Percentiles rank a stretch among this genome's conserved stretches.
Evolutionary conservation across 495 filamentous ascomycete genomes (phyloP).

Genomic region (Barbatosphaeria neglecta): DNA sequence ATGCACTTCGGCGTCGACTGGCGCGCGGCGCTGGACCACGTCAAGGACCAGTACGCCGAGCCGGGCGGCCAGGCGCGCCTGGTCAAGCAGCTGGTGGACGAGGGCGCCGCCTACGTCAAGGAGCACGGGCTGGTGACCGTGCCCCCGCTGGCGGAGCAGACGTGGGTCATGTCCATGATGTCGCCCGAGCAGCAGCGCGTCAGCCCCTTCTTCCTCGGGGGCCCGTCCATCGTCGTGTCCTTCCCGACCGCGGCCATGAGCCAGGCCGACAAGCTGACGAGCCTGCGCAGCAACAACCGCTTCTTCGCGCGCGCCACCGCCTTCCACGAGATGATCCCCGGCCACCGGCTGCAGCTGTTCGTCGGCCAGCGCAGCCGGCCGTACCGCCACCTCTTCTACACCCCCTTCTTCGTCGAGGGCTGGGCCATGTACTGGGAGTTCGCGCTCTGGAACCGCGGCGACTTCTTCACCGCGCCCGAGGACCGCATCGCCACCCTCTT

Average conservation of each 20-base stretch:
- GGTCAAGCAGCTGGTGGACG: slow-evolving; percentile 26
- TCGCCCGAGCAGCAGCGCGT: slow-evolving; percentile 32
- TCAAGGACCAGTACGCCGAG: slow-evolving; percentile 38
- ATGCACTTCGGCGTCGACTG: slow-evolving; percentile 22
- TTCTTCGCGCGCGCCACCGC: slow-evolving; percentile 40
- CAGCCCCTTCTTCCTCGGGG: slow-evolving; percentile 44
- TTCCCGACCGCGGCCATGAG: slow-evolving; percentile 38
- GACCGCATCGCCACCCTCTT: slow-evolving; percentile 39
- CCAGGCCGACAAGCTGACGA: slow-evolving; percentile 39
- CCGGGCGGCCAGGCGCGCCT: slow-evolving; percentile 35
- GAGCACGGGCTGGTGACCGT: slow-evolving; percentile 39
- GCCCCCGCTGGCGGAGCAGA: slow-evolving; percentile 34
- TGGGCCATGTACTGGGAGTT: slow-evolving; percentile 47
- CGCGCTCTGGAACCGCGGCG: slow-evolving; percentile 27
- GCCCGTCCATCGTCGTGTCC: slow-evolving; percentile 32
- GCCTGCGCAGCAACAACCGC: slow-evolving; percentile 40
- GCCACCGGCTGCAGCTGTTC: slow-evolving; percentile 39
- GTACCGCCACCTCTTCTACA: slow-evolving; percentile 36
- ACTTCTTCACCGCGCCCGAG: slow-evolving; percentile 30
- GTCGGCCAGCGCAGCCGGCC: slow-evolving; percentile 27
- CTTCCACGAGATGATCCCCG: slow-evolving; percentile 45
- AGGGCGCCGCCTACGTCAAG: slow-evolving; percentile 29
- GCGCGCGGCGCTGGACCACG: slow-evolving; percentile 36
- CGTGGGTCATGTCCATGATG: slow-evolving; percentile 42
- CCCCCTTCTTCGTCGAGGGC: slow-evolving; percentile 43